Evolutionary conservation across 768 basidiomycete genomes (phyloP).

Genomic region (Mycena olivaceomarginata): DNA sequence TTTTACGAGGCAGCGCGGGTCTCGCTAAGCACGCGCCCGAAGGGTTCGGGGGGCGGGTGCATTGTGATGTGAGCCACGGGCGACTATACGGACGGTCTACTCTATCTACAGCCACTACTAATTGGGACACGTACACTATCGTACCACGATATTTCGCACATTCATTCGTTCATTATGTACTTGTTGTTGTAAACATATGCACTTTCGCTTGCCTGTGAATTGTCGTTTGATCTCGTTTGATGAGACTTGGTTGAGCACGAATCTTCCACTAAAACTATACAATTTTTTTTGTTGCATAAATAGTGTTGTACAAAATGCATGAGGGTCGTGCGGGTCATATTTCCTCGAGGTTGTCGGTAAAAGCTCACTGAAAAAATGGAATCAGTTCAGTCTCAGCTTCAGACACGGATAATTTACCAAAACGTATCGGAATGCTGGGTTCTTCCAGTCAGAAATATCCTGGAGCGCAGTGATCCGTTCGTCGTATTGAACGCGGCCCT

Average conservation of each 20-base stretch:
- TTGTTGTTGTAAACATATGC: conserved; percentile 40
- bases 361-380: conserved; percentile 7
- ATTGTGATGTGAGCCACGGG: conserved; percentile 70
- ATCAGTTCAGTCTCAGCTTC: background rate
- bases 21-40: conserved; percentile 84
- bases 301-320: no score
- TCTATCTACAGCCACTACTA: conserved; percentile 37
- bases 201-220: background rate
- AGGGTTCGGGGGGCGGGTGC: conserved; percentile 76
- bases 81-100: conserved; percentile 12
- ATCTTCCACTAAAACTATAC: background rate
- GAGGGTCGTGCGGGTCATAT: background rate
- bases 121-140: conserved; percentile 38
- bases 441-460: conserved; percentile 51
- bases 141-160: conserved; percentile 23
- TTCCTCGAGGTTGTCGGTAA: background rate
- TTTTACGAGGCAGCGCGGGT: conserved; percentile 95
- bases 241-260: background rate
- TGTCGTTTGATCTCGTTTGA: no score
- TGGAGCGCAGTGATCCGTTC: conserved; percentile 39
- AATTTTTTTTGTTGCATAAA: no score
- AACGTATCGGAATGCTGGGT: conserved; percentile 50
- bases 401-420: conserved; percentile 13
- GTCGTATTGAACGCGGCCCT: conserved; percentile 47
- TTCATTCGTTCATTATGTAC: conserved; percentile 33